A percentile compares a stretch with the other conserved stretches of the same genome.
Evolutionary conservation across 106 monocot species (phyloP).

Genomic region (Alisma plantagoaquatica): DNA sequence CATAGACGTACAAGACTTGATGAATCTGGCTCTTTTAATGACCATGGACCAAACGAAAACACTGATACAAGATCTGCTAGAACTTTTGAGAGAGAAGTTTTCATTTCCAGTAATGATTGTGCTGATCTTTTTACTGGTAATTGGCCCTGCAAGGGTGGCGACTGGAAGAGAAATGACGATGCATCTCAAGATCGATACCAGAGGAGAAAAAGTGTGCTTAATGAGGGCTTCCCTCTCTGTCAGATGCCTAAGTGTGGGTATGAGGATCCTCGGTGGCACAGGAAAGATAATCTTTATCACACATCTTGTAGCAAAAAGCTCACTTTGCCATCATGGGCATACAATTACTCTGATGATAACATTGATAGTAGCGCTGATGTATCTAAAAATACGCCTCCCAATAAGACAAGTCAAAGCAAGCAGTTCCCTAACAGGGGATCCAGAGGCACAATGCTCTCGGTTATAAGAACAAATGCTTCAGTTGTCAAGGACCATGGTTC

Average conservation of each 20-base stretch:
- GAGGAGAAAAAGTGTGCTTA: conserved; percentile 69
- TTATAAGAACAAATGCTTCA: conserved; percentile 80
- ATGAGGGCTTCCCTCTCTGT: conserved; percentile 84
- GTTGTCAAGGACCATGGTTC: conserved; percentile 65
- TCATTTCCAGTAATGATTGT: conserved; percentile 14
- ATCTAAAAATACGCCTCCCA: conserved; percentile 26
- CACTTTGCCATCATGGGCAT: conserved; percentile 81
- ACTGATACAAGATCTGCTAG: conserved; percentile 23
- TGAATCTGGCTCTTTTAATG: conserved; percentile 18
- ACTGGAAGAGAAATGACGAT: conserved; percentile 98
- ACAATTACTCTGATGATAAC: conserved; percentile 60
- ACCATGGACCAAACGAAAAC: conserved; percentile 28
- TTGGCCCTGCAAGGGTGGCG: conserved; percentile 94
- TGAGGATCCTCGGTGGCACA: conserved; percentile 74
- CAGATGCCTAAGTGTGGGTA: conserved; percentile 59
- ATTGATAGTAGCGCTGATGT: conserved; percentile 42
- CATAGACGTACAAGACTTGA: conserved; percentile 30
- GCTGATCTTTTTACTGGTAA: conserved; percentile 59
- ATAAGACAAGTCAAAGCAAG: conserved; percentile 27
- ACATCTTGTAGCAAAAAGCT: conserved; percentile 48
- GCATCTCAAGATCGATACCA: conserved; percentile 43
- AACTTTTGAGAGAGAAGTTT: conserved; percentile 23
- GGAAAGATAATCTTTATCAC: conserved; percentile 64
- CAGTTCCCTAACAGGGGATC: conserved; percentile 30
- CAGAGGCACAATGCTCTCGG: conserved; percentile 75